Conservation (phyloP, 1,284 basidiomycete genomes). For the Calocybe gambosa region DNA sequence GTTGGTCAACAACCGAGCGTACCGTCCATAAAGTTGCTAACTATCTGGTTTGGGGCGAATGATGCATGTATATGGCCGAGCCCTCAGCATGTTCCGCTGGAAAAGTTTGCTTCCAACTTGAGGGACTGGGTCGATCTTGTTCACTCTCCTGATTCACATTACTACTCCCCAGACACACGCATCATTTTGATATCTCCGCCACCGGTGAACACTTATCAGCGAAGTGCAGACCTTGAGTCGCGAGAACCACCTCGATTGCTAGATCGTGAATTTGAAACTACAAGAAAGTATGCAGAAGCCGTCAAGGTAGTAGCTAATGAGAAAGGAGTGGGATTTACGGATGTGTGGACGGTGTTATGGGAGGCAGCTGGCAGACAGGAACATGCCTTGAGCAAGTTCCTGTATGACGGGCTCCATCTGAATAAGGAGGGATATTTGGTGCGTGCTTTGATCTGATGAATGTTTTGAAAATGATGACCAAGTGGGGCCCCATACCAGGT, state of each 20-base stretch:
- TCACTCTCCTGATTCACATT: conserved; percentile 51
- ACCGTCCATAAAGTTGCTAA: conserved; percentile 66
- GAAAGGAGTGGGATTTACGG: conserved; percentile 54
- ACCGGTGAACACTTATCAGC: conserved; percentile 64
- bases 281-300: conserved; percentile 64
- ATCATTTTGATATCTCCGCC: conserved; percentile 82
- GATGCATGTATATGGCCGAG: conserved; percentile 62
- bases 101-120: conserved; percentile 64
- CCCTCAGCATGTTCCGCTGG: conserved; percentile 66
- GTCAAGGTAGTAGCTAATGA: conserved; percentile 55
- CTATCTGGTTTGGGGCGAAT: conserved; percentile 89
- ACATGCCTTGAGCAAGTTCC: conserved; percentile 39
- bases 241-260: conserved; percentile 39
- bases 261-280: conserved; percentile 58
- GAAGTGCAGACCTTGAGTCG: conserved; percentile 40
- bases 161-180: conserved; percentile 69
- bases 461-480: neutral
- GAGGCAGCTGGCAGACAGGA: conserved; percentile 58
- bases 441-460: conserved; percentile 17
- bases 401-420: conserved; percentile 75
- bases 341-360: conserved; percentile 67
- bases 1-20: conserved; percentile 40
- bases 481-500: conserved; percentile 38
- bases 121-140: conserved; percentile 56
- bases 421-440: conserved; percentile 68